These are phyloP conservation scores for Chloranthus sessilifolius DNA, from an alignment of 164 flowering plant genomes.

Conservation along the genomic window DNA sequence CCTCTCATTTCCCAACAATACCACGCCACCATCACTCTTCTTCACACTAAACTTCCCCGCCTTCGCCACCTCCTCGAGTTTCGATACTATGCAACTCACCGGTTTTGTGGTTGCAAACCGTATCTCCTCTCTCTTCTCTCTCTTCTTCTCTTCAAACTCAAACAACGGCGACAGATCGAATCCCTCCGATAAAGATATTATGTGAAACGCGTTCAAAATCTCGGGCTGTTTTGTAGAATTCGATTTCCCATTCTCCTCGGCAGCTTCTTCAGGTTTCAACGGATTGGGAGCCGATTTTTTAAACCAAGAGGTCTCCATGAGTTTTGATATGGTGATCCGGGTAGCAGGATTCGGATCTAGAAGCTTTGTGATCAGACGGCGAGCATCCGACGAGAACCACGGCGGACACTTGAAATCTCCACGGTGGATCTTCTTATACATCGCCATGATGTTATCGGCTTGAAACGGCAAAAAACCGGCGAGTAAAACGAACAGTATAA, in stretches of 20 bases:
- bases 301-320: constrained; percentile 58
- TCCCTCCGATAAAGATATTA: constrained; percentile 45
- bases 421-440: constrained; percentile 63
- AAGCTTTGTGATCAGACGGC: constrained; percentile 41
- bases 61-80: constrained; percentile 40
- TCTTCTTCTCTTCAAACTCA: constrained; percentile 44
- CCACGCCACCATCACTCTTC: constrained; percentile 37
- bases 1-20: constrained; percentile 38
- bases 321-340: constrained; percentile 40
- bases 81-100: constrained; percentile 43
- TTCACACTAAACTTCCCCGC: constrained; percentile 32
- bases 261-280: background rate
- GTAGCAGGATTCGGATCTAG: constrained; percentile 49
- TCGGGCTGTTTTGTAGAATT: too few relatives aligned
- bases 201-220: constrained; percentile 49
- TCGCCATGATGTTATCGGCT: constrained; percentile 48
- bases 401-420: constrained; percentile 59
- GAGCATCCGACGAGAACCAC: constrained; percentile 61
- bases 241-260: constrained; percentile 3
- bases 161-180: constrained; percentile 52
- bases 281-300: constrained; percentile 22
- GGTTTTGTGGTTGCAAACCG: constrained; percentile 41
- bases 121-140: constrained; percentile 38
- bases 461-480: constrained; percentile 55
- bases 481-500: constrained; percentile 41